Evolutionary conservation across 164 flowering plant species (phyloP).

Genomic region (Paratinospora sagittata): DNA sequence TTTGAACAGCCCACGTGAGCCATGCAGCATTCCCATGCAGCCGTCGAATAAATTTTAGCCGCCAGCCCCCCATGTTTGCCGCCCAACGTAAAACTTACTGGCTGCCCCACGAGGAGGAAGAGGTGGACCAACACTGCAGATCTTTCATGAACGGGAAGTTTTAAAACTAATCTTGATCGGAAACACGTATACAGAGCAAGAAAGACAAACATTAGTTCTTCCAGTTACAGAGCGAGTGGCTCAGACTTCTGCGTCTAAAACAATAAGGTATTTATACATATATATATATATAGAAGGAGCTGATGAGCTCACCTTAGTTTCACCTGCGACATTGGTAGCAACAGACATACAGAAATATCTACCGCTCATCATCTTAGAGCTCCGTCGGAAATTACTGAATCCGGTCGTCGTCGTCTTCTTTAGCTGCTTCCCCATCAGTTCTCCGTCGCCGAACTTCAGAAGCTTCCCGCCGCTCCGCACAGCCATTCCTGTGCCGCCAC

Average conservation of each 20-base stretch:
- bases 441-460: constrained; percentile 52
- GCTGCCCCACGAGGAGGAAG: no score
- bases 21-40: no score
- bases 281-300: no score
- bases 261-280: no score
- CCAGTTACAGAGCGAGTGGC: not conserved
- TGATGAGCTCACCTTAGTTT: constrained; percentile 43
- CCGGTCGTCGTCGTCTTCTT: constrained; percentile 1
- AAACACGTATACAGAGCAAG: not conserved
- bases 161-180: no score
- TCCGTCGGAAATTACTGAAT: not conserved
- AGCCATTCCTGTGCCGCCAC: constrained; percentile 24
- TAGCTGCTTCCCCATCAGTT: constrained; percentile 70
- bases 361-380: constrained; percentile 10
- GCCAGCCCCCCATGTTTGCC: no score
- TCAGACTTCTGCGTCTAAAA: no score
- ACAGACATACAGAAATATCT: constrained; percentile 45
- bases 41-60: no score
- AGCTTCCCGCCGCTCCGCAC: constrained; percentile 24
- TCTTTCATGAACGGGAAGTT: no score
- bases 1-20: no score
- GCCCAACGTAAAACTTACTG: no score
- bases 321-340: constrained; percentile 32
- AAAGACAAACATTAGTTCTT: not conserved
- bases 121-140: no score